Evolutionary conservation across 2,329 filamentous ascomycete species (phyloP), one percentile per base, ranked within the genome.

Genomic region (Verticillium isaacii): DNA sequence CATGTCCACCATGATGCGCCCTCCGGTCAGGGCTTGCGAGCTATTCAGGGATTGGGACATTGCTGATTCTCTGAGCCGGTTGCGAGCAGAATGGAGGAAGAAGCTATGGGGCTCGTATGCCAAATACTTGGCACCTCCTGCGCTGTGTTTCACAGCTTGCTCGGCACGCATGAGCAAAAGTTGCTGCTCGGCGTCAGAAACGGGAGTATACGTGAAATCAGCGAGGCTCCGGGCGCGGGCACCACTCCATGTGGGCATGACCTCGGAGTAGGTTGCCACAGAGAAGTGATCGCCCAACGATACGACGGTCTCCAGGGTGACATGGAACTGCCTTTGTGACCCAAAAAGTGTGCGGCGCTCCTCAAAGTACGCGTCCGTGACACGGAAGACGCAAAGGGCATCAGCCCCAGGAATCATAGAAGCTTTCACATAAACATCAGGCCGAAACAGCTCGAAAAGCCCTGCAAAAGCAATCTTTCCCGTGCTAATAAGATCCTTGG

Each of bases 1-100:
- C 45, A 62, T 57, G 50, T 62, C 60, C 17, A 62, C 57, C 60
- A 62, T 62, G 57, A 62, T 62, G 8, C 60, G 60, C 45, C 60
- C 60, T 2, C 60, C 57, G 9, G 19, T 36, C 4, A 45, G 41
- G 3, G 57, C 39, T 19, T 59, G 45, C 17, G 60, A 45, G 50
- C 34, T 57, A 34, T 59, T 59, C 12, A 15, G 56, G 19, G 57
- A 12, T 23, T 57, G 41, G 23, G 57, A 54, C 57, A 59, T 59
- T 57, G 34, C n/a, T 14, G 34, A 9, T 9, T 14, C 59, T 2
- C 19, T 45, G 32, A 57, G 17, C 14, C 52, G 59, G 36, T 36
- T n/a, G 17, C 59, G 59, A 29, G 59, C 23, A n/a, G 52, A n/a
- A 25, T 60, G 57, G 15, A 59, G 32, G 57, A 62, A 62, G 57